phyloP scores from a whole-genome alignment of 225 moss, liverwort and hornwort species.

The Lunularia cruciata region DNA sequence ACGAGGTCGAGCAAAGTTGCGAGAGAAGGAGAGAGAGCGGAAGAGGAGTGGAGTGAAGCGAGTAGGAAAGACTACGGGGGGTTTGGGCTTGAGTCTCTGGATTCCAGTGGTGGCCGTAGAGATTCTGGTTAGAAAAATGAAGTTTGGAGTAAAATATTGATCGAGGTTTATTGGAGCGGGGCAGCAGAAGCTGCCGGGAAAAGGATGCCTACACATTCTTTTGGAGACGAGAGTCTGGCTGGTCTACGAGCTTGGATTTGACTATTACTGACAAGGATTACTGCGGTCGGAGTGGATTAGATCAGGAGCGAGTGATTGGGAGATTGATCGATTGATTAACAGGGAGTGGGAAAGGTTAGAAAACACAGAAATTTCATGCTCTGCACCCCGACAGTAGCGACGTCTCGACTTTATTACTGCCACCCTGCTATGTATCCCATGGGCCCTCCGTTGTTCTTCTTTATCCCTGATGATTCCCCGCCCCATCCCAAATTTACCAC shows the following conservation, averaged over 20 bases:
- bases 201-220: background rate
- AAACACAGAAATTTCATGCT: conserved; percentile 8
- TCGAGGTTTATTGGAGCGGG: background rate
- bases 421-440: conserved; percentile 1
- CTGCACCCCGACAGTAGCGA: background rate
- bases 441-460: conserved; percentile 23
- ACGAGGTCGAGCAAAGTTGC: background rate
- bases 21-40: background rate
- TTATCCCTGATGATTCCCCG: conserved; percentile 24
- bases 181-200: too few relatives aligned
- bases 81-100: background rate
- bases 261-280: background rate
- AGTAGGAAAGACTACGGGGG: background rate
- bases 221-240: conserved; percentile 9
- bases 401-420: conserved; percentile 12
- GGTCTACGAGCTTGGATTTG: conserved; percentile 10
- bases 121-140: background rate
- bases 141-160: background rate
- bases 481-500: conserved; percentile 6
- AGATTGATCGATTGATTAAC: too few relatives aligned
- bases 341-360: background rate
- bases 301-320: too few relatives aligned
- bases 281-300: background rate
- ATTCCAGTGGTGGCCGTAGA: background rate
- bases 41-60: background rate